Percentiles rank a stretch among this genome's conserved stretches.
These are phyloP conservation scores for Curvularia sp. DNA, from an alignment of 2,329 filamentous ascomycete species.

Conservation along the genomic window DNA sequence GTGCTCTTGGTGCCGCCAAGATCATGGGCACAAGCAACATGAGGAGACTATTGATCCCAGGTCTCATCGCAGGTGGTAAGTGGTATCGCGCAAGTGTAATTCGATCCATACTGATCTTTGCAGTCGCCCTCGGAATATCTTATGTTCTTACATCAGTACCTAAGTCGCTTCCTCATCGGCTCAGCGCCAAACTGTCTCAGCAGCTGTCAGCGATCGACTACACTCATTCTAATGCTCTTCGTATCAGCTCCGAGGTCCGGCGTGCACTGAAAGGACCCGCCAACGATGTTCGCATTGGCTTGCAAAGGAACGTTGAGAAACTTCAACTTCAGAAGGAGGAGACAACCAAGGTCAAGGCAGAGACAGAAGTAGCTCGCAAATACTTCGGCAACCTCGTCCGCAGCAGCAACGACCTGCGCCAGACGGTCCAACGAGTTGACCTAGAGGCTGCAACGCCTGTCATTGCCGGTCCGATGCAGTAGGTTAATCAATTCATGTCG, in stretches of 20 bases:
- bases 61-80: slow-evolving; percentile 80
- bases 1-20: slow-evolving; percentile 80
- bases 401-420: slow-evolving; percentile 60
- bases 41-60: slow-evolving; percentile 80
- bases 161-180: slow-evolving; percentile 82
- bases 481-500: slow-evolving; percentile 12
- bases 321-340: slow-evolving; percentile 80
- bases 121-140: slow-evolving; percentile 75
- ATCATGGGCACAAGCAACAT: slow-evolving; percentile 82
- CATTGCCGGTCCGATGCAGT: slow-evolving; percentile 41
- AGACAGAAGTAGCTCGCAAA: slow-evolving; percentile 86
- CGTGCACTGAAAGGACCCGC: slow-evolving; percentile 88
- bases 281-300: slow-evolving; percentile 80
- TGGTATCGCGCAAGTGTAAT: slow-evolving; percentile 28
- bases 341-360: slow-evolving; percentile 78
- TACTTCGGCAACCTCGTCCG: slow-evolving; percentile 89
- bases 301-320: slow-evolving; percentile 86
- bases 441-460: slow-evolving; percentile 60
- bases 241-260: slow-evolving; percentile 85
- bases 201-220: slow-evolving; percentile 88
- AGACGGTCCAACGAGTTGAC: slow-evolving; percentile 60
- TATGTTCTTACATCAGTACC: slow-evolving; percentile 90
- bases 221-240: slow-evolving; percentile 83
- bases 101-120: slow-evolving; percentile 15
- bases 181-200: slow-evolving; percentile 82